A percentile compares a stretch with the other conserved stretches of the same genome.
Evolutionary conservation across 768 basidiomycete genomes (phyloP).

Genomic region (Boletus rubescentipes): DNA sequence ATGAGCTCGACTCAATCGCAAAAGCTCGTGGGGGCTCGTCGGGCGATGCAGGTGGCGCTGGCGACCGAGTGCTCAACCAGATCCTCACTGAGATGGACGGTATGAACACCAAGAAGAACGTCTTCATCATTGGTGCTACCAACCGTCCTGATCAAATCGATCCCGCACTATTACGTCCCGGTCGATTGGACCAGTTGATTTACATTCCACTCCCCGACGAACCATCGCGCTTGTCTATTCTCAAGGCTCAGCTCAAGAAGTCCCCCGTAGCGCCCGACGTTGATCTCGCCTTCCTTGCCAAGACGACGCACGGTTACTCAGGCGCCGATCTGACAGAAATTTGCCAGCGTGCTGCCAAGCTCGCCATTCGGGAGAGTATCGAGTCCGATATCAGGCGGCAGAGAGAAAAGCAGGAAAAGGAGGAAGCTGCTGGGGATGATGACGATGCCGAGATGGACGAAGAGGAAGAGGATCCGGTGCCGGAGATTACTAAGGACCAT

Average conservation of each 20-base stretch:
- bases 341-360: constrained; percentile 95
- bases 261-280: constrained; percentile 84
- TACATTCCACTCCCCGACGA: constrained; percentile 99
- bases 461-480: constrained; percentile 84
- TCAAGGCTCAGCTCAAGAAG: constrained; percentile 88
- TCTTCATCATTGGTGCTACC: constrained; percentile 97
- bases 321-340: constrained; percentile 99
- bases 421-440: constrained; percentile 63
- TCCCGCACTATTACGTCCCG: constrained; percentile 88
- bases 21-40: constrained; percentile 85
- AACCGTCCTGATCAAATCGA: constrained; percentile 98
- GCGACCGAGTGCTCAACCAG: constrained; percentile 97
- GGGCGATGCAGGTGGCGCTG: constrained; percentile 94
- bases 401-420: constrained; percentile 78
- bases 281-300: constrained; percentile 82
- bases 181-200: constrained; percentile 98
- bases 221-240: constrained; percentile 84
- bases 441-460: constrained; percentile 73
- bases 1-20: constrained; percentile 98
- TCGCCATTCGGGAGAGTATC: constrained; percentile 94
- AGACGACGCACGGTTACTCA: constrained; percentile 95
- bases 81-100: constrained; percentile 99
- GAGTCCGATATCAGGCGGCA: constrained; percentile 82
- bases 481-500: constrained; percentile 85
- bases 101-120: constrained; percentile 98